A percentile compares a stretch with the other conserved stretches of the same genome.
These are phyloP conservation scores for Metschnikowia dekortorum DNA, from an alignment of 805 yeast genomes.

Conservation along the genomic window DNA sequence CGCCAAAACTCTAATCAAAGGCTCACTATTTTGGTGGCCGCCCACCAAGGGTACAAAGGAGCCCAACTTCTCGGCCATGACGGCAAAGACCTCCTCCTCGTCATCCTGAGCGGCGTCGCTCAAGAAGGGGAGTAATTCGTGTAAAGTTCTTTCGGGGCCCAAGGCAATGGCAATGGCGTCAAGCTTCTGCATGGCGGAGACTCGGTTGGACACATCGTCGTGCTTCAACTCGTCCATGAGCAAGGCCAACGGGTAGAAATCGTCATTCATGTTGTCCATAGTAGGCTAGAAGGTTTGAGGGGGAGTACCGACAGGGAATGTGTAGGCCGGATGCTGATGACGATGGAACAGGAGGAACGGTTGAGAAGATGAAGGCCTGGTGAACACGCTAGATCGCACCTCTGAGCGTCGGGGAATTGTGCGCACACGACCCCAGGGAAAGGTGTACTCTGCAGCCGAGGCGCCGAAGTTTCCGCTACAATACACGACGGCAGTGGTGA, in stretches of 20 bases:
- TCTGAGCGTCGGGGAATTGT: constrained; percentile 11
- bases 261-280: constrained; percentile 39
- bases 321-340: constrained; percentile 1
- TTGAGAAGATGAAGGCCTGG: not conserved
- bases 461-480: no score
- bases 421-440: constrained; percentile 9
- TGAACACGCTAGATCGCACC: constrained; percentile 3
- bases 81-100: constrained; percentile 96
- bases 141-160: constrained; percentile 89
- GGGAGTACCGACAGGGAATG: not conserved
- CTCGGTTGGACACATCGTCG: constrained; percentile 91
- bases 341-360: not conserved
- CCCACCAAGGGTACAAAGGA: constrained; percentile 86
- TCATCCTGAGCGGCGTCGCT: constrained; percentile 91
- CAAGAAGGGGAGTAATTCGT: constrained; percentile 85
- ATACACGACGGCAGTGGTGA: no score
- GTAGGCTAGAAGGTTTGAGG: not conserved
- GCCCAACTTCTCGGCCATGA: constrained; percentile 86
- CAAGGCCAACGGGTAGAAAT: constrained; percentile 89
- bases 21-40: constrained; percentile 57
- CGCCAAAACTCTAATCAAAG: constrained; percentile 61
- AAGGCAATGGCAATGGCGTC: constrained; percentile 93
- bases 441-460: not conserved
- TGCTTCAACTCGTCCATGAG: constrained; percentile 96
- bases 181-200: constrained; percentile 89